Evolutionary conservation across 345 rosid species (phyloP), one percentile per base, ranked within the genome.

Genomic region (Dovyalis caffra): DNA sequence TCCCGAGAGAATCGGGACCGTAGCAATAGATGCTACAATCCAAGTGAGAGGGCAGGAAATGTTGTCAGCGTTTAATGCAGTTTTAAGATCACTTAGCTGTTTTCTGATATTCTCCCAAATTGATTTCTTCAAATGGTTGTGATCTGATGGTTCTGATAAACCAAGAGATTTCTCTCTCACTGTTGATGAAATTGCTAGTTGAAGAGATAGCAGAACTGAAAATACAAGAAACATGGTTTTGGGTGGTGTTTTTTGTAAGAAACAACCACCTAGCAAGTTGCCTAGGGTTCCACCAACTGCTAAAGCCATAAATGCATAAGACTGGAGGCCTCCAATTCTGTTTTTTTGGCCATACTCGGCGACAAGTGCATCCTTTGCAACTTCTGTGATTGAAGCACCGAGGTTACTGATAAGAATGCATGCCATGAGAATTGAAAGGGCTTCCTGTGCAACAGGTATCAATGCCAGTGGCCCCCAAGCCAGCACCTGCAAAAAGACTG

Each of bases 331-430:
- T 37, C 80, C 79, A 16, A 83, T 79, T 71, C 70, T 74, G 71
- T 85, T 85, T 74, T 87, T 86, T 62, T 88, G 83, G 45, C 97
- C 98, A 64, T 85, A 92, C 78, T 92, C 99, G 26, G 97, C 90
- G 40, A 94, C 91, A 66, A 94, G 91, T 74, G 99, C 99, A 58
- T 92, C 97, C 58, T 88, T 85, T 12, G 97, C 92, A 16, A 94
- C 97, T 84, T 94, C 97, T 23, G 90, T 82, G 63, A 94, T 82
- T 23, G 98, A 90, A 63, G 97, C 97, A 12, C 98, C 98, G 15
- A 90, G 82, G 81, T 94, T 94, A 74, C 98, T 80, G 5, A 92
- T 85, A 67, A 94, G 82, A 33, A 85, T 91, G 83, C 81, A 88
- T 18, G 88, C 84, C 77, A 94, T 66, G n/a, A 92, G 86, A 45